These are phyloP conservation scores for Rhizopogon vinicolor DNA, from an alignment of 768 basidiomycete genomes.

Conservation along the genomic window DNA sequence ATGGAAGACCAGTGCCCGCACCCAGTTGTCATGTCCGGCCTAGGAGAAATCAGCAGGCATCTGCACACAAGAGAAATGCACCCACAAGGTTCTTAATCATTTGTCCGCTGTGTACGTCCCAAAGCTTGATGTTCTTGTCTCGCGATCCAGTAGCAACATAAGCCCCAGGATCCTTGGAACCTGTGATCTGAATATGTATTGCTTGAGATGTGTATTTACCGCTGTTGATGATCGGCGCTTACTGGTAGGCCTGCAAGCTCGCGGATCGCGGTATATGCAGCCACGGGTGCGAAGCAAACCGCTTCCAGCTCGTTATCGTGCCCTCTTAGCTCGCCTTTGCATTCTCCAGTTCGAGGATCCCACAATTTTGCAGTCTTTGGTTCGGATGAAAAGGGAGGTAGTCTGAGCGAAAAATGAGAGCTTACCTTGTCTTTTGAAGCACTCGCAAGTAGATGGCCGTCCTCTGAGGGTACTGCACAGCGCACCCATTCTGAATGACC, in stretches of 20 bases:
- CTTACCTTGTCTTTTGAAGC: conserved; percentile 86
- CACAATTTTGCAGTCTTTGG: conserved; percentile 71
- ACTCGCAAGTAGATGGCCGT: conserved; percentile 72
- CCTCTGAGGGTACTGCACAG: conserved; percentile 56
- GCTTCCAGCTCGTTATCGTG: conserved; percentile 87
- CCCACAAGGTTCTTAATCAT: conserved; percentile 71
- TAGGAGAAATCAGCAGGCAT: conserved; percentile 21
- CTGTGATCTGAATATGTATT: conserved; percentile 38
- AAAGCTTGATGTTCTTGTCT: conserved; percentile 89
- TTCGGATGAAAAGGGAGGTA: background rate
- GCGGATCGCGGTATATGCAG: conserved; percentile 71
- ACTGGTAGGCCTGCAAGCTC: conserved; percentile 74
- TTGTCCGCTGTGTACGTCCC: conserved; percentile 84
- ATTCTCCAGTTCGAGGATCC: conserved; percentile 69
- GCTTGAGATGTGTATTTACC: background rate
- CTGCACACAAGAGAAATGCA: conserved; percentile 4
- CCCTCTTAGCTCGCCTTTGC: conserved; percentile 78
- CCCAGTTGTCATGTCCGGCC: conserved; percentile 88
- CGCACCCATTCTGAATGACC: conserved; percentile 89
- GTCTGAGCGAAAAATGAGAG: conserved; percentile 2
- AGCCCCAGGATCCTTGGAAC: conserved; percentile 45
- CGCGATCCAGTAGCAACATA: conserved; percentile 82
- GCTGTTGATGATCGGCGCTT: conserved; percentile 16
- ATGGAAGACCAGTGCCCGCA: conserved; percentile 84
- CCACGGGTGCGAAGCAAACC: conserved; percentile 73